Base-by-base conservation (phyloP, 2,329 filamentous ascomycete genomes). In the Cladorrhinum sp. region DNA sequence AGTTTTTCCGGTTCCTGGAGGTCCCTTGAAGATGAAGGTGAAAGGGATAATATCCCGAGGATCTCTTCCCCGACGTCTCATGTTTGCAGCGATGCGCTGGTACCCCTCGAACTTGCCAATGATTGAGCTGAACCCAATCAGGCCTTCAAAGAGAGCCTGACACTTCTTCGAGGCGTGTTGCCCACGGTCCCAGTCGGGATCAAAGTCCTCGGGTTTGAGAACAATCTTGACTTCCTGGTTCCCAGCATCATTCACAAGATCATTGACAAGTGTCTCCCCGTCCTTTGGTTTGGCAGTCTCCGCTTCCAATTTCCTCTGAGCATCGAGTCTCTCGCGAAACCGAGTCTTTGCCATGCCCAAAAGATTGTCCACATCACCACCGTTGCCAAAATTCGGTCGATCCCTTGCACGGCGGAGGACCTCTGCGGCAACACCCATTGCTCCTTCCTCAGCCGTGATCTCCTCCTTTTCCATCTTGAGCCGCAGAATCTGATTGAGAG, bases 1-100 rank as follows among this genome's bases (percentile, higher is more conserved):
- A 0, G 88, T 90, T 67, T 92, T 92, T 0, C 89, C 89, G 0
- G 84, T 86, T 0, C 81, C 82, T 59, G 82, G 81, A 8, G 82
- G 82, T 0, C 84, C 83, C 24, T 79, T 77, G 71, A 86, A 86
- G 0, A 86, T 64, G 65, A 85, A 85, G 50, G 79, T 82, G 60
- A 82, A 83, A 0, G 82, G 82, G 0, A 85, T 71, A 45, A 81
- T 71, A 2, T 79, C 74, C 1, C 75, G 73, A 16, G 81, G 77
- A 62, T 85, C 79, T 67, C 80, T 70, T 0, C 74, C 76, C 16
- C 51, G 48, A 10, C 53, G 55, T 9, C 61, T 58, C 59, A 65
- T 62, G 18, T 59, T 57, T 18, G 57, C 59, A 24, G 56, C 55
- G 10, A 58, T 51, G 29, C 57, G 55, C 25, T 64, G 62, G 32